Evolutionary conservation across 306 rosid species (phyloP).

Genomic region (Erythrophleum fordii): DNA sequence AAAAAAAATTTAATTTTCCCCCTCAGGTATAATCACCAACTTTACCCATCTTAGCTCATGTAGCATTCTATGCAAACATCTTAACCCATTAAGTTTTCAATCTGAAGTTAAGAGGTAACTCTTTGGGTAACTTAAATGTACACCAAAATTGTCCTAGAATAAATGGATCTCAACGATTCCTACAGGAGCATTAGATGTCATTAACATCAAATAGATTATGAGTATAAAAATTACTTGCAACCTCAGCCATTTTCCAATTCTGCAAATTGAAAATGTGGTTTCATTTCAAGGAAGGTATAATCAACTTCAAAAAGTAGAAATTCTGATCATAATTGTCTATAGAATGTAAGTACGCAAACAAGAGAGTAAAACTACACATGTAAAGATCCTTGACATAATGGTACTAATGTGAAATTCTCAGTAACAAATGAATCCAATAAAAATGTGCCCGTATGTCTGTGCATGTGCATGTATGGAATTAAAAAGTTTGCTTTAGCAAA

Average conservation of each 20-base stretch:
- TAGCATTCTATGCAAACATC: neutral
- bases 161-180: constrained; percentile 5
- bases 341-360: constrained; percentile 2
- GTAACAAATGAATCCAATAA: constrained; percentile 11
- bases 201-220: constrained; percentile 1
- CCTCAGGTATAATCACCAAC: neutral
- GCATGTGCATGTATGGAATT: neutral
- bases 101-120: neutral
- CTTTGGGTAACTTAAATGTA: neutral
- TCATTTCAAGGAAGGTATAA: constrained; percentile 24
- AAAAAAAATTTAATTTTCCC: constrained; percentile 30
- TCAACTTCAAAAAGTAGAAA: constrained; percentile 12
- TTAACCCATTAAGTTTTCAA: neutral
- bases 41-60: neutral
- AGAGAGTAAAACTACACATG: neutral
- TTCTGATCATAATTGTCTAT: neutral
- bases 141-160: neutral
- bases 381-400: neutral
- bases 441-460: neutral
- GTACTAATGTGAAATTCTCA: constrained; percentile 16
- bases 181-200: neutral
- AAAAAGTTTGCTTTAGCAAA: neutral
- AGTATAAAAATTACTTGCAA: neutral
- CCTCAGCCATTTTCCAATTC: neutral
- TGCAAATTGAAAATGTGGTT: neutral